Conservation (phyloP, 805 yeast genomes). For the Nakazawaea ernobii region DNA sequence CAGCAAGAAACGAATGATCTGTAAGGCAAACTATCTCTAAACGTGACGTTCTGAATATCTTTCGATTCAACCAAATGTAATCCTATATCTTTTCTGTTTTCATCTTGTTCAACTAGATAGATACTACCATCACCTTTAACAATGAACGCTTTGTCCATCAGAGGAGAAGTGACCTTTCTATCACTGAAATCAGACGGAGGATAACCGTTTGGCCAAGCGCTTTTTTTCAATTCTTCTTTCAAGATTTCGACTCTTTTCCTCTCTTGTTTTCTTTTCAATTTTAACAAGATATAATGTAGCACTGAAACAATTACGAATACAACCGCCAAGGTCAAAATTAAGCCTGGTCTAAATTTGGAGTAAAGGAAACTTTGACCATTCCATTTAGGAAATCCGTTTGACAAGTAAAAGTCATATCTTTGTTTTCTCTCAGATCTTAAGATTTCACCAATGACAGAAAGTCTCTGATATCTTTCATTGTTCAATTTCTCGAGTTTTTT, state of each 20-base stretch:
- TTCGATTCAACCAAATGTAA: slow-evolving; percentile 38
- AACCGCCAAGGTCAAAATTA: slow-evolving; percentile 42
- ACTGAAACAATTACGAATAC: slow-evolving; percentile 44
- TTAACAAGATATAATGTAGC: slow-evolving; percentile 54
- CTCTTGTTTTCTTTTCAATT: slow-evolving; percentile 51
- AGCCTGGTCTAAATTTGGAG: slow-evolving; percentile 64
- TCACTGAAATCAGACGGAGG: slow-evolving; percentile 47
- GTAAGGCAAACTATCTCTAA: slow-evolving; percentile 42
- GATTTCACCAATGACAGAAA: slow-evolving; percentile 72
- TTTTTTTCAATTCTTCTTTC: slow-evolving; percentile 43
- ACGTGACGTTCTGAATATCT: slow-evolving; percentile 33
- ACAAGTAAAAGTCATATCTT: slow-evolving; percentile 78
- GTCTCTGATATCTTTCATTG: slow-evolving; percentile 68
- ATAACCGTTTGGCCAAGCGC: slow-evolving; percentile 42
- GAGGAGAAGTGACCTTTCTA: slow-evolving; percentile 34
- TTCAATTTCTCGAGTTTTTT: slow-evolving; percentile 37
- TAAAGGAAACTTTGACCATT: slow-evolving; percentile 63
- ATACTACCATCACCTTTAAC: slow-evolving; percentile 56
- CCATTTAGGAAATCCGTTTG: slow-evolving; percentile 83
- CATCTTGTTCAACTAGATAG: slow-evolving; percentile 40
- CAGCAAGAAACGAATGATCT: slow-evolving; percentile 37
- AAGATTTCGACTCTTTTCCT: slow-evolving; percentile 48
- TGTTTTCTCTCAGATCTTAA: slow-evolving; percentile 58
- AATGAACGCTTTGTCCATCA: slow-evolving; percentile 44
- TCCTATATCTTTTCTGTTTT: slow-evolving; percentile 16